These are phyloP conservation scores for Cladosporium sp. DNA, from an alignment of 2,329 filamentous ascomycete species.

Conservation along the genomic window DNA sequence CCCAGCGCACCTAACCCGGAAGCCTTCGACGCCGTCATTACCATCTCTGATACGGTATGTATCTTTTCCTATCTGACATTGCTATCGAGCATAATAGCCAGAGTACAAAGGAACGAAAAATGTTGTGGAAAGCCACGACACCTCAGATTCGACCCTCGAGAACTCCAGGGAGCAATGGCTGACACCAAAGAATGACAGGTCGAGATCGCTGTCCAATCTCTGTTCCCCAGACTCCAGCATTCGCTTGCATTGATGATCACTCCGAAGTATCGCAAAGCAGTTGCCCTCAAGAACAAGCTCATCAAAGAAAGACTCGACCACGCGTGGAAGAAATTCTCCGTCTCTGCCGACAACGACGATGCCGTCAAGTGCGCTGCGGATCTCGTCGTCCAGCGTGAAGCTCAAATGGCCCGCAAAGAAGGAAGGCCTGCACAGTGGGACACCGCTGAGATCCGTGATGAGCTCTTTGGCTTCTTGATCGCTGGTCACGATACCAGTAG, in stretches of 20 bases:
- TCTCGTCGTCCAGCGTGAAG: constrained; percentile 32
- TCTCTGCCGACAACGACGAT: constrained; percentile 23
- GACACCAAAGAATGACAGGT: not conserved
- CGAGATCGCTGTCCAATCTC: constrained; percentile 19
- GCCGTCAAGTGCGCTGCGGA: constrained; percentile 33
- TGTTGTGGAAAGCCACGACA: too few species aligned
- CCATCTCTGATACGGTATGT: not conserved
- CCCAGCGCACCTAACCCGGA: constrained; percentile 19
- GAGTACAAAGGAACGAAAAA: too few species aligned
- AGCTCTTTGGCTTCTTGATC: constrained; percentile 34
- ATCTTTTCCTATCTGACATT: not conserved
- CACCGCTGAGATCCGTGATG: constrained; percentile 21
- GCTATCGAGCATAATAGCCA: too few species aligned
- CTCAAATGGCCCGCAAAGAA: constrained; percentile 33
- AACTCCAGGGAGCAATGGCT: too few species aligned
- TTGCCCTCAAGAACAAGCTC: constrained; percentile 28
- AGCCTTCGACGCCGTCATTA: constrained; percentile 13
- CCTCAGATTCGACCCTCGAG: too few species aligned
- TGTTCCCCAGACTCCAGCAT: constrained; percentile 23
- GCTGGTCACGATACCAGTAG: constrained; percentile 46
- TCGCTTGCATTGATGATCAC: constrained; percentile 18
- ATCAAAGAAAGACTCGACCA: constrained; percentile 31
- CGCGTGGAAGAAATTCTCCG: constrained; percentile 23
- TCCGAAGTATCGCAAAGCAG: constrained; percentile 13
- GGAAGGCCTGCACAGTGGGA: constrained; percentile 23